Conservation (phyloP, 139 green algal genomes). For the Volvox africanus region DNA sequence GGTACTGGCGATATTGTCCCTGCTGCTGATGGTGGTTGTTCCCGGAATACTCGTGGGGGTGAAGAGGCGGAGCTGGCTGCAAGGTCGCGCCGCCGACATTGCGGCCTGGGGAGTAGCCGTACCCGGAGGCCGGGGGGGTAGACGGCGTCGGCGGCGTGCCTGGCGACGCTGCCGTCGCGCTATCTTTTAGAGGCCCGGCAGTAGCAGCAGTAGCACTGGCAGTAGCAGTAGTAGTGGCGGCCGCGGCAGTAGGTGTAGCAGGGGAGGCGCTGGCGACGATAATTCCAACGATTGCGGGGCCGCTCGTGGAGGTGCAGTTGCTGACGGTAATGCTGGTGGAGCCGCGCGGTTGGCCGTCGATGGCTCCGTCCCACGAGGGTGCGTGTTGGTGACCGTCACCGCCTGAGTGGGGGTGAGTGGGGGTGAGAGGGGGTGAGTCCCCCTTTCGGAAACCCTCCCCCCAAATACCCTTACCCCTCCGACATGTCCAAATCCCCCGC, state of each 20-base stretch:
- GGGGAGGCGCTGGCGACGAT: neutral
- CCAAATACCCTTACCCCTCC: too few relatives aligned
- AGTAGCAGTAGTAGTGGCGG: neutral
- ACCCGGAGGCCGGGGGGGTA: neutral
- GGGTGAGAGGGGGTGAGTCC: neutral
- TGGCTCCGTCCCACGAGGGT: neutral
- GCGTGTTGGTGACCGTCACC: neutral
- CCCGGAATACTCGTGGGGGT: too few relatives aligned
- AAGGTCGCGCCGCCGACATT: too few relatives aligned
- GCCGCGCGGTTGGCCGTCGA: neutral
- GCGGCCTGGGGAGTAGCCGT: neutral
- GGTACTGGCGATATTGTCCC: neutral
- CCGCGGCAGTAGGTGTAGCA: neutral
- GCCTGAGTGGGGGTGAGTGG: neutral
- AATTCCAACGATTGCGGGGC: neutral
- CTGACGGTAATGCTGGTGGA: neutral
- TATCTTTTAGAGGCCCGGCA: neutral
- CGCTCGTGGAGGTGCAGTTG: constrained; percentile 3
- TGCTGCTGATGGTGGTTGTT: neutral
- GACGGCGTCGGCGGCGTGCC: too few relatives aligned
- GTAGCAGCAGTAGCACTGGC: neutral
- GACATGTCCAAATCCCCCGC: neutral
- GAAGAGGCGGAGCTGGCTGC: too few relatives aligned
- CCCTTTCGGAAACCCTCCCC: too few relatives aligned
- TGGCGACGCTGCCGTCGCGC: neutral